Evolutionary conservation across 257 asterid species (phyloP).

Genomic region (Lithospermum erythrorhizon): DNA sequence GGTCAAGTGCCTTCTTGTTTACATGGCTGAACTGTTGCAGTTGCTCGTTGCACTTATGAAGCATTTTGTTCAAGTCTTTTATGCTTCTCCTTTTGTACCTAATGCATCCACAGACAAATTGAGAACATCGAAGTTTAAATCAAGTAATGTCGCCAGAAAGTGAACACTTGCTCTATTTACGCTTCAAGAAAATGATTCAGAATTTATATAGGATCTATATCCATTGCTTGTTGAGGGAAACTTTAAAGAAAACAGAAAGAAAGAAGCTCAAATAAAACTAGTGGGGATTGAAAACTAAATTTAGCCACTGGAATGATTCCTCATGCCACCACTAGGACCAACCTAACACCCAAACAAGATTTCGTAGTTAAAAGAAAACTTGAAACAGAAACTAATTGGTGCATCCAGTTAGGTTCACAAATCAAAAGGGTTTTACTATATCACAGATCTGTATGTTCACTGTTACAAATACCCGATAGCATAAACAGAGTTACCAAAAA

Average conservation of each 20-base stretch:
- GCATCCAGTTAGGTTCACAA: too few species aligned
- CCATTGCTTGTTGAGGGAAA: too few species aligned
- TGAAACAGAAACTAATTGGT: too few species aligned
- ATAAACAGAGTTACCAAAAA: too few species aligned
- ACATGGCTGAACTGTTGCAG: constrained; percentile 94
- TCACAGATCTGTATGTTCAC: too few species aligned
- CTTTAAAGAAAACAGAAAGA: background rate
- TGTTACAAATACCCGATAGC: too few species aligned
- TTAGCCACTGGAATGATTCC: too few species aligned
- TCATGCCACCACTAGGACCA: too few species aligned
- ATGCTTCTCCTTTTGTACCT: constrained; percentile 69
- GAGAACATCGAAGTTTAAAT: background rate
- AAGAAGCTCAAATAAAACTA: background rate
- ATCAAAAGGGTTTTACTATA: too few species aligned
- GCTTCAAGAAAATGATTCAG: background rate
- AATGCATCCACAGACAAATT: constrained; percentile 14
- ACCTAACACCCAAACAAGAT: too few species aligned
- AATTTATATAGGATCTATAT: background rate
- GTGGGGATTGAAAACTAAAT: background rate
- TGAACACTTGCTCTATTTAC: background rate
- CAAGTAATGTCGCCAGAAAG: background rate
- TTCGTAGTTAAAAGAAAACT: too few species aligned
- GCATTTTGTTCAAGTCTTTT: constrained; percentile 74
- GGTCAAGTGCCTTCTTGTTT: constrained; percentile 95
- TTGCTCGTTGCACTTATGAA: constrained; percentile 91